phyloP scores from a whole-genome alignment of 192 early-diverging fungal genomes.

The Mortierella claussenii region DNA sequence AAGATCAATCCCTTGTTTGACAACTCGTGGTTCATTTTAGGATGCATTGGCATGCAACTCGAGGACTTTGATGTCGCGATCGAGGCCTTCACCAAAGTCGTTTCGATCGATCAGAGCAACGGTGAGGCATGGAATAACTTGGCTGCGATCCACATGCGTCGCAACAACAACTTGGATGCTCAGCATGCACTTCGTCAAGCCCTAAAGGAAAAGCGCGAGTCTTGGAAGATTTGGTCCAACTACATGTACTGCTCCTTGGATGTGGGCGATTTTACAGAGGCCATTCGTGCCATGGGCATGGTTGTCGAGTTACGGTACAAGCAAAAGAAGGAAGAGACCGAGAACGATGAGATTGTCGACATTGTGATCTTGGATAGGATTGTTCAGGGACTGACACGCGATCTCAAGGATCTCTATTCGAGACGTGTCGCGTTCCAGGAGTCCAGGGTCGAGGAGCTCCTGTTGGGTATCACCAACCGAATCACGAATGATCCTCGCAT shows the following conservation, averaged over 20 bases:
- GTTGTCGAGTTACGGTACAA: slow-evolving; percentile 82
- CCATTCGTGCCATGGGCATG: slow-evolving; percentile 86
- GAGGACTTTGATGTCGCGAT: slow-evolving; percentile 81
- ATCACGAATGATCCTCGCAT: slow-evolving; percentile 79
- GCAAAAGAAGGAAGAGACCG: slow-evolving; percentile 68
- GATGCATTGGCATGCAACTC: slow-evolving; percentile 89
- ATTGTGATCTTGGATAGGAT: slow-evolving; percentile 81
- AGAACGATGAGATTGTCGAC: slow-evolving; percentile 86
- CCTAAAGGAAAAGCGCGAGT: slow-evolving; percentile 79
- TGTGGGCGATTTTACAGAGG: slow-evolving; percentile 81
- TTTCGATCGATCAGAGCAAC: slow-evolving; percentile 79
- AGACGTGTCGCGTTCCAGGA: slow-evolving; percentile 62
- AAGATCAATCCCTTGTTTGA: slow-evolving; percentile 94
- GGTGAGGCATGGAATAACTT: slow-evolving; percentile 99
- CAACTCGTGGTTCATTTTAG: slow-evolving; percentile 95
- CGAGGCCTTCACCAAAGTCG: slow-evolving; percentile 80
- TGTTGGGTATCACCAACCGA: slow-evolving; percentile 80
- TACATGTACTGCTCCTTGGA: slow-evolving; percentile 83
- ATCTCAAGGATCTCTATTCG: slow-evolving; percentile 65
- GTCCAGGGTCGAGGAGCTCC: slow-evolving; percentile 65
- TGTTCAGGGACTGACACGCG: slow-evolving; percentile 70
- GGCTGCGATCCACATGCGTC: slow-evolving; percentile 81
- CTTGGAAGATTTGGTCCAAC: slow-evolving; percentile 95
- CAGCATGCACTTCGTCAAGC: slow-evolving; percentile 87
- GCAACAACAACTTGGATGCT: slow-evolving; percentile 80